Base-by-base conservation (phyloP, 768 basidiomycete genomes). In the Kondoa malvinella region DNA sequence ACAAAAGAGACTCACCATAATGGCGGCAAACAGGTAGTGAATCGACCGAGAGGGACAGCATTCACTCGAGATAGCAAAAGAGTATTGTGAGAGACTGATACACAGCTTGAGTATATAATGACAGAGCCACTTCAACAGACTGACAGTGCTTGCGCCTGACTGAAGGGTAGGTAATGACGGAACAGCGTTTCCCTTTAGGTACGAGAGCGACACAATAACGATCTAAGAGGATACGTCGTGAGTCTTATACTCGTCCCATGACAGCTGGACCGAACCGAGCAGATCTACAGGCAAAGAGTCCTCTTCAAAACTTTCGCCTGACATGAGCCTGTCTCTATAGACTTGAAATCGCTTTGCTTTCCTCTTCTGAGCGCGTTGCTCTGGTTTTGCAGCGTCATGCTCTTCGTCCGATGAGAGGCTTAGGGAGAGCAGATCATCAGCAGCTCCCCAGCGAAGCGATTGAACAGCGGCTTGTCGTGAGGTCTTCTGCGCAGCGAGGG, bases 261-360 rank as follows among this genome's bases (percentile, higher is more conserved):
- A n/a, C n/a, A n/a, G n/a, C n/a, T n/a, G n/a, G n/a, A n/a, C n/a
- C n/a, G n/a, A n/a, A n/a, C n/a, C n/a, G 2, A 65, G 68, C 21
- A 68, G 68, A 26, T 65, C 68, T 65, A 56, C 64, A 15, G 30
- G 26, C 61, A 59, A 32, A 63, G 65, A 32, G n/a, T n/a, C n/a
- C n/a, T n/a, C n/a, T 27, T 68, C 67, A 2, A 68, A 65, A 15
- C 25, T 32, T 56, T 68, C 68, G 26, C 64, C 68, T 58, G 50
- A 50, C 68, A 68, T 68, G n/a, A 68, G 57, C 4, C 64, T 16
- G 56, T 68, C 32, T 26, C 56, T 65, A 40, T 68, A 68, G 15
- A 27, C 26, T 29, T 58, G n/a, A 17, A 33, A 68, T 65, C 65
- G 65, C 40, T 50, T 50, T 50, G 40, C 40, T 50, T 50, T 50